Evolutionary conservation across 1,139 yeast genomes (phyloP).

Genomic region (Taiozyma sp.): DNA sequence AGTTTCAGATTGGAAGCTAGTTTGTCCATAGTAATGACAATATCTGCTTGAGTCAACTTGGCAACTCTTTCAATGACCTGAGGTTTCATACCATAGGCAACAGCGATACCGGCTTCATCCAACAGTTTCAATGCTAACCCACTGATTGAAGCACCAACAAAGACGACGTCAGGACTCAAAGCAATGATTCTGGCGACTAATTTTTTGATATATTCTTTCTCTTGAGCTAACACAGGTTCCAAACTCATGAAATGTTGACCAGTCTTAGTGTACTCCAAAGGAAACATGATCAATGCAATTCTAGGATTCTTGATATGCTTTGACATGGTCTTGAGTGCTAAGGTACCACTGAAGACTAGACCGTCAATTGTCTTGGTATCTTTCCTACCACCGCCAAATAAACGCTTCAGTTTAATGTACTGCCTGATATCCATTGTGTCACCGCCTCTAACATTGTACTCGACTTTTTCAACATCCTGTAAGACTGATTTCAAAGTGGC

Average conservation of each 20-base stretch:
- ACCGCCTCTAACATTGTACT: constrained; percentile 53
- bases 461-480: constrained; percentile 41
- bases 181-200: constrained; percentile 76
- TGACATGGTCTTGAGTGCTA: constrained; percentile 84
- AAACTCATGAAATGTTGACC: constrained; percentile 73
- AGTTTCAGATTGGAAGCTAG: constrained; percentile 54
- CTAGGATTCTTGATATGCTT: constrained; percentile 58
- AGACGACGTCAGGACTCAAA: constrained; percentile 72
- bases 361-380: constrained; percentile 73
- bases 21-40: constrained; percentile 62
- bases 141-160: constrained; percentile 78
- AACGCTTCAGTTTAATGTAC: constrained; percentile 80
- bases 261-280: constrained; percentile 76
- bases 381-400: constrained; percentile 65
- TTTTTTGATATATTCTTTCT: constrained; percentile 77
- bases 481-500: constrained; percentile 41
- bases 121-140: constrained; percentile 76
- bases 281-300: constrained; percentile 81
- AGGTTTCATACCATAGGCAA: constrained; percentile 74
- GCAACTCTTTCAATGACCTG: constrained; percentile 81
- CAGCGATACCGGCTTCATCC: constrained; percentile 73
- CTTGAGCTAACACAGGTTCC: constrained; percentile 85
- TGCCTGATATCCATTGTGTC: constrained; percentile 84
- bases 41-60: constrained; percentile 77
- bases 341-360: constrained; percentile 74